phyloP scores from a whole-genome alignment of 495 filamentous ascomycete species.

The Annulohypoxylon bovei region DNA sequence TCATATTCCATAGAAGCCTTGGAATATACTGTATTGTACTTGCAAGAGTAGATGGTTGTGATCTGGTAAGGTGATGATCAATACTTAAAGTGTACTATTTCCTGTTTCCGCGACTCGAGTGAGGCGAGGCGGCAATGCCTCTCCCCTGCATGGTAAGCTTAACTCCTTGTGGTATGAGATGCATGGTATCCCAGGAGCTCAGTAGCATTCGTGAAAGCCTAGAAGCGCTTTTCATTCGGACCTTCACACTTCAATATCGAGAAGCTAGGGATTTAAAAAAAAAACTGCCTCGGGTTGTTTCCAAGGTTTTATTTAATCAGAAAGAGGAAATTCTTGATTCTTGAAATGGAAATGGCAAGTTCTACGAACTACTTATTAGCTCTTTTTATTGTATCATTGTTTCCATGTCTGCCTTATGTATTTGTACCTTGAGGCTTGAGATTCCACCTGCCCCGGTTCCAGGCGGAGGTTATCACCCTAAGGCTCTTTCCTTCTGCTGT shows the following conservation, averaged over 20 bases:
- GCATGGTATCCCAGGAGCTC: background rate
- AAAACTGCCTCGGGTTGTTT: background rate
- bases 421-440: background rate
- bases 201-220: background rate
- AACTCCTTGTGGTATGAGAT: constrained; percentile 15
- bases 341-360: background rate
- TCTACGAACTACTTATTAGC: background rate
- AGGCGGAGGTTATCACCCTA: background rate
- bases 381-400: background rate
- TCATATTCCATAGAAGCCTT: background rate
- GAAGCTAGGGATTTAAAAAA: background rate
- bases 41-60: background rate
- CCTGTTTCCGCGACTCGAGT: background rate
- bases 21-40: background rate
- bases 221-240: background rate
- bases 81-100: background rate
- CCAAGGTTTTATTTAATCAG: background rate
- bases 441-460: background rate
- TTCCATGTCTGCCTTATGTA: background rate
- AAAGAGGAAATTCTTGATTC: no score
- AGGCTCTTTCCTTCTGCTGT: constrained; percentile 5
- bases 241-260: background rate
- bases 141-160: constrained; percentile 17
- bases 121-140: background rate
- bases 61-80: background rate